Conservation (phyloP, 345 rosid species). For the Eucalyptus globulus region DNA sequence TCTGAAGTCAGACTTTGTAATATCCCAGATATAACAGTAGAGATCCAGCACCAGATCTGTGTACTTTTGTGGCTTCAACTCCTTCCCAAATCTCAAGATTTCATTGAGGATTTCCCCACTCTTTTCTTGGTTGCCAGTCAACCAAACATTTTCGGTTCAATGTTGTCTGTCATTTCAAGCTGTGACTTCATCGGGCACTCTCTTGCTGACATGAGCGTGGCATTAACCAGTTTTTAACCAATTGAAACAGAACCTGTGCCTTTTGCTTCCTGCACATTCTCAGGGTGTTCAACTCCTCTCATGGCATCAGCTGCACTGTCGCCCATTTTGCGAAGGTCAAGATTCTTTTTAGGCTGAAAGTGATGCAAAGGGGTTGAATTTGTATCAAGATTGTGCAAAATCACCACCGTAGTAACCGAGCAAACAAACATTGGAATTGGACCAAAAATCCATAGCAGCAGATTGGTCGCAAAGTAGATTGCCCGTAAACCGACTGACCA, state of each 20-base stretch:
- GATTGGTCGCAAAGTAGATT: constrained; percentile 3
- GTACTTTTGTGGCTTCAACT: neutral
- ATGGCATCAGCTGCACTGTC: neutral
- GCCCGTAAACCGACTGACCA: constrained; percentile 1
- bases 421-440: constrained; percentile 11
- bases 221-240: neutral
- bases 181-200: neutral
- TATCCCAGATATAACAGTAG: neutral
- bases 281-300: neutral
- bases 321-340: neutral
- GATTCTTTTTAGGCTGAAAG: neutral
- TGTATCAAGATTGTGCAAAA: constrained; percentile 2
- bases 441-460: constrained; percentile 11
- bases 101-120: neutral
- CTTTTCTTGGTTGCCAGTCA: neutral
- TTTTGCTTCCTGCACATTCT: neutral
- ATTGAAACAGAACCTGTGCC: neutral
- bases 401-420: neutral
- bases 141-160: neutral
- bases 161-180: neutral
- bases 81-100: neutral
- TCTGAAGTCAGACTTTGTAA: neutral
- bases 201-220: neutral
- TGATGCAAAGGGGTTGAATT: neutral
- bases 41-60: neutral